Conservation (phyloP, 805 yeast species). For the Naumovozyma dairenensis region DNA sequence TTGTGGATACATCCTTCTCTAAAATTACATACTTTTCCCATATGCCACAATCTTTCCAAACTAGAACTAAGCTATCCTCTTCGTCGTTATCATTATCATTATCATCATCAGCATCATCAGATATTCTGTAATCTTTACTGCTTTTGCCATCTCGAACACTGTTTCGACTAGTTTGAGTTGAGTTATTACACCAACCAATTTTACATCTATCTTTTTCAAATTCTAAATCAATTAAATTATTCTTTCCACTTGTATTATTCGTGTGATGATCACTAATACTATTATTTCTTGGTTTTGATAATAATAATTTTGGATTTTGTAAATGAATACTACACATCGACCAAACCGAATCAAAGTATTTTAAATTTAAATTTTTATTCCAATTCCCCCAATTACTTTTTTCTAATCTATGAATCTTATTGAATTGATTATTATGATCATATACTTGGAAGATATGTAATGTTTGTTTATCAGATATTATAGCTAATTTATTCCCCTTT, state of each 20-base stretch:
- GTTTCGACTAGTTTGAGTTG: slow-evolving; percentile 5
- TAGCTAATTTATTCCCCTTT: slow-evolving; percentile 66
- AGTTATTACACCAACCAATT: slow-evolving; percentile 22
- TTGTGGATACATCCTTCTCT: slow-evolving; percentile 33
- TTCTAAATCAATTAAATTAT: slow-evolving; percentile 6
- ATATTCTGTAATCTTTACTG: background rate
- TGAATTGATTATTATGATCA: slow-evolving; percentile 2
- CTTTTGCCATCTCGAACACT: background rate
- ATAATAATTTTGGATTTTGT: slow-evolving; percentile 15
- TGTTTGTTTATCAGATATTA: slow-evolving; percentile 81
- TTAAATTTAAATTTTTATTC: slow-evolving; percentile 50
- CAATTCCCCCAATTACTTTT: too few species aligned
- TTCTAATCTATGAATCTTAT: slow-evolving; percentile 58
- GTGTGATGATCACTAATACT: slow-evolving; percentile 12
- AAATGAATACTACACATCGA: slow-evolving; percentile 67
- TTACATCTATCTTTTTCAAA: slow-evolving; percentile 23
- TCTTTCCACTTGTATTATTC: background rate
- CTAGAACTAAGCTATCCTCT: slow-evolving; percentile 58
- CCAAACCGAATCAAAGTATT: slow-evolving; percentile 80
- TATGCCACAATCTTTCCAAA: slow-evolving; percentile 64
- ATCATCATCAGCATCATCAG: background rate
- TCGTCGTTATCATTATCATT: slow-evolving; percentile 25
- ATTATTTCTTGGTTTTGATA: slow-evolving; percentile 11
- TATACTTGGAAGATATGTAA: slow-evolving; percentile 63
- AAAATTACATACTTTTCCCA: slow-evolving; percentile 82